Evolutionary conservation across 176 grass and related monocot species (phyloP).

Genomic region (Dendrocalamus sinicus): DNA sequence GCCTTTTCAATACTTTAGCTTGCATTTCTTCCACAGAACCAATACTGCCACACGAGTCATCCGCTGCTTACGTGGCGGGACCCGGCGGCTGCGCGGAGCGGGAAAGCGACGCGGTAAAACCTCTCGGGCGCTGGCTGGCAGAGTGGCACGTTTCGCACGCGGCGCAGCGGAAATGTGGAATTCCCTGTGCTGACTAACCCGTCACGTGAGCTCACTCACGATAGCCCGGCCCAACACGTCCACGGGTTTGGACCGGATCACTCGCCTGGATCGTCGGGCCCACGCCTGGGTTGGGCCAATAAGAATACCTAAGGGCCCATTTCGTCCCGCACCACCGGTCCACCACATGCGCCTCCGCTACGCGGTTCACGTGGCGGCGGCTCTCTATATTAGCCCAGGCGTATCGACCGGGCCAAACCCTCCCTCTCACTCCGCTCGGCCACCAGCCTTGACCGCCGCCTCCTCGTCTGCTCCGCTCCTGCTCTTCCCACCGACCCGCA

Average conservation of each 20-base stretch:
- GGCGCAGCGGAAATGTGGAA: too few relatives aligned
- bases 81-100: too few relatives aligned
- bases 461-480: slow-evolving; percentile 29
- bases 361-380: neutral
- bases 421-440: slow-evolving; percentile 35
- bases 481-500: slow-evolving; percentile 27
- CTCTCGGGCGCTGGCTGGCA: too few relatives aligned
- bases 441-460: slow-evolving; percentile 49
- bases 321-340: too few relatives aligned
- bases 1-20: slow-evolving; percentile 86
- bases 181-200: too few relatives aligned
- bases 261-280: too few relatives aligned
- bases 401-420: slow-evolving; percentile 36
- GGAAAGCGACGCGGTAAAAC: too few relatives aligned
- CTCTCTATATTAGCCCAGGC: slow-evolving; percentile 26
- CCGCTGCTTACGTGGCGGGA: too few relatives aligned
- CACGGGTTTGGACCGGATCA: too few relatives aligned
- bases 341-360: slow-evolving; percentile 8
- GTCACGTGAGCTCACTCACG: too few relatives aligned
- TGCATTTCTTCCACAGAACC: slow-evolving; percentile 90
- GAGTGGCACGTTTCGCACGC: too few relatives aligned
- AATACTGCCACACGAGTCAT: slow-evolving; percentile 77
- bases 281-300: neutral
- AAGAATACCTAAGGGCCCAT: neutral
- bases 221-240: too few relatives aligned